Conservation (phyloP, 805 yeast genomes). For the Ogataea parapolymorpha region DNA sequence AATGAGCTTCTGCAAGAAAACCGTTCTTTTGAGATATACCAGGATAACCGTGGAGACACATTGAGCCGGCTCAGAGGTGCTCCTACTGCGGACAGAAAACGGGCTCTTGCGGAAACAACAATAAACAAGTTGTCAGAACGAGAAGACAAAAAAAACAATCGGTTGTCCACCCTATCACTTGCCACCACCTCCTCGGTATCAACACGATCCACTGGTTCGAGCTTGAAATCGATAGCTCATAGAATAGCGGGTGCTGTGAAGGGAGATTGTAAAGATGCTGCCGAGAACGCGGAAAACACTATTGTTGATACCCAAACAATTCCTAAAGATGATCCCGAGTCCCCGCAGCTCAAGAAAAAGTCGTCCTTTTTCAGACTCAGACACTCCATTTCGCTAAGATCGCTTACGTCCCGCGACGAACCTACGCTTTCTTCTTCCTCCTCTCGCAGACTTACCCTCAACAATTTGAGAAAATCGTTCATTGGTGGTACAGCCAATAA, state of each 20-base stretch:
- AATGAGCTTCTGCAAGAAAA: conserved; percentile 14
- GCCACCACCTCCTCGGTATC: conserved; percentile 19
- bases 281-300: neutral
- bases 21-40: conserved; percentile 2
- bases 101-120: conserved; percentile 3
- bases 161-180: conserved; percentile 19
- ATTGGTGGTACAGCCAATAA: conserved; percentile 16
- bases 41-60: conserved; percentile 10
- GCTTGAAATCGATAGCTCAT: conserved; percentile 24
- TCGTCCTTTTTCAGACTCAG: conserved; percentile 24
- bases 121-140: conserved; percentile 12
- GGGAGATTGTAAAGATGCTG: conserved; percentile 3
- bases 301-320: neutral
- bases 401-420: conserved; percentile 21
- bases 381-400: conserved; percentile 32
- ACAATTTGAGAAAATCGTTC: conserved; percentile 18
- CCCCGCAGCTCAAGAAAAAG: conserved; percentile 19
- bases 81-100: conserved; percentile 1
- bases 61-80: conserved; percentile 10
- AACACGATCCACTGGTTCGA: conserved; percentile 20
- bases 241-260: conserved; percentile 19
- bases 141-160: conserved; percentile 10
- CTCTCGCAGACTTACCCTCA: conserved; percentile 10
- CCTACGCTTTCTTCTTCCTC: conserved; percentile 14
- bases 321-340: neutral